Base-by-base conservation (phyloP, 306 rosid species). In the Senna tora region DNA sequence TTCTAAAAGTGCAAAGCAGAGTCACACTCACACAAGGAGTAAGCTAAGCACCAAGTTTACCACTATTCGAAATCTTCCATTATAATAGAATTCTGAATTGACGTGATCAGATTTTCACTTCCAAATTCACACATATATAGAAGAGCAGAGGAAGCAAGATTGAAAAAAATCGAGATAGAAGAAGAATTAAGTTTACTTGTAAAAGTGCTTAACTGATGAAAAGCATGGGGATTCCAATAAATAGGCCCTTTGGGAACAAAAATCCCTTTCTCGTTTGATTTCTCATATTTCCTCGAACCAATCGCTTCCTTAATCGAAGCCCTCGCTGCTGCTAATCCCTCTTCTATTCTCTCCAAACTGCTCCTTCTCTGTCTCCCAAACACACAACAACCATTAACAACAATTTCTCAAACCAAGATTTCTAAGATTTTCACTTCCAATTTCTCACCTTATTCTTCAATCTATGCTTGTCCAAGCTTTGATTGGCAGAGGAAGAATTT, bases 141-240 rank as follows among this genome's bases (percentile, higher is more conserved):
- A 41, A 41, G 46, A 41, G 9, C 46, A 41, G 46, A 10, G 46
- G 14, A 41, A 2, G 13, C 9, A 41, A 41, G 13, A 41, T 0
- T 41, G 11, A 10, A 41, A n/a, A n/a, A n/a, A n/a, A n/a, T n/a
- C n/a, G n/a, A n/a, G n/a, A n/a, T n/a, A 8, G 13, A 66, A 17
- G 50, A 57, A 65, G 17, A n/a, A n/a, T n/a, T n/a, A n/a, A n/a
- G n/a, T n/a, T 11, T 45, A 71, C 13, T 60, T 20, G 4, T 33
- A 34, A 79, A 46, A 46, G 52, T 13, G 49, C 84, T 80, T 81
- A 76, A 81, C 85, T 77, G 82, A 62, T 67, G 45, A 73, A 81
- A 77, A 53, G 85, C 73, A 13, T 19, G 2, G 14, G 76, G 73
- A 6, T 81, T 81, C 69, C 79, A 33, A 39, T 81, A 81, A 47